These are phyloP conservation scores for Fusarium torreyae DNA, from an alignment of 2,329 filamentous ascomycete species.

Conservation along the genomic window DNA sequence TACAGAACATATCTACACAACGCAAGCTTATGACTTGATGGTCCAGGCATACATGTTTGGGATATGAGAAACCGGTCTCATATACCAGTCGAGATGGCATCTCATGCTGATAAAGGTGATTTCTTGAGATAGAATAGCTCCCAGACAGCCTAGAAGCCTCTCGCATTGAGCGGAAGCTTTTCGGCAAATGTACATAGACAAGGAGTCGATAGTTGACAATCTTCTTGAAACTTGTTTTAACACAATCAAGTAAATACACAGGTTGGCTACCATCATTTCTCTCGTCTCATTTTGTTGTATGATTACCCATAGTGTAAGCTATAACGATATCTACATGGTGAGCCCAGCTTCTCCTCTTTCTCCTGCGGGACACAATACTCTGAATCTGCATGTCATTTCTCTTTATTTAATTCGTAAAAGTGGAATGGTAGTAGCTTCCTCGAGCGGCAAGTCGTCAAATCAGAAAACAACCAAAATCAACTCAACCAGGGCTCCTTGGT, in stretches of 20 bases:
- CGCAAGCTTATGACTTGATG: too few species aligned
- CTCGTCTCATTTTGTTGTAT: conserved; percentile 9
- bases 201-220: neutral
- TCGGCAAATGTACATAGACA: neutral
- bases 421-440: conserved; percentile 14
- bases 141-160: neutral
- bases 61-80: too few species aligned
- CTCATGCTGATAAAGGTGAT: neutral
- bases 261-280: neutral
- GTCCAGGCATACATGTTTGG: too few species aligned
- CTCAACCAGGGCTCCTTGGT: conserved; percentile 28
- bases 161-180: neutral
- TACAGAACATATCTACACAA: too few species aligned
- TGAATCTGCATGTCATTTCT: conserved; percentile 34
- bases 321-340: conserved; percentile 31
- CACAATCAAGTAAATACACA: neutral
- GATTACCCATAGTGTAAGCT: conserved; percentile 32
- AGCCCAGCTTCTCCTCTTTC: conserved; percentile 2
- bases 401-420: conserved; percentile 42
- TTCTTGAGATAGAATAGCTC: neutral
- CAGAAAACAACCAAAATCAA: conserved; percentile 15
- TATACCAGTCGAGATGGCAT: too few species aligned
- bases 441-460: conserved; percentile 10
- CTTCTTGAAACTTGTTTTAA: neutral
- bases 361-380: conserved; percentile 10